A percentile compares a stretch with the other conserved stretches of the same genome.
Conservation (phyloP, 2,329 filamentous ascomycete genomes). For the Grosmannia penicillata region DNA sequence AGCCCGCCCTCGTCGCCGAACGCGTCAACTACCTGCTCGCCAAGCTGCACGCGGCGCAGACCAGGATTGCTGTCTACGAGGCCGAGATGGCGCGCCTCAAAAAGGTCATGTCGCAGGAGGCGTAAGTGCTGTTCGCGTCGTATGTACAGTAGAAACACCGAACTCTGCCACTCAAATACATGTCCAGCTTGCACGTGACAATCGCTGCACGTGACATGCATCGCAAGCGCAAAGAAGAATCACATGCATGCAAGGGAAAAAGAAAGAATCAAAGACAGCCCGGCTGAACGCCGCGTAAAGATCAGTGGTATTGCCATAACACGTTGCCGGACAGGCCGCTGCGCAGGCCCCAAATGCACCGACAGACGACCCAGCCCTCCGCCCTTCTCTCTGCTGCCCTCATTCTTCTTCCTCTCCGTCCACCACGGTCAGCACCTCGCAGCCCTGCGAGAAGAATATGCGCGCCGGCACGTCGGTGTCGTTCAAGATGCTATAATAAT, state of each 20-base stretch:
- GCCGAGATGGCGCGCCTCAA: conserved; percentile 56
- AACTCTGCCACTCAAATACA: too few relatives aligned
- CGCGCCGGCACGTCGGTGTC: conserved; percentile 56
- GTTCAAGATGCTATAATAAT: conserved; percentile 85
- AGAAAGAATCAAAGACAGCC: too few relatives aligned
- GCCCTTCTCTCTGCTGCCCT: too few relatives aligned
- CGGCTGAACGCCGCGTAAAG: too few relatives aligned
- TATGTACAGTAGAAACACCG: too few relatives aligned
- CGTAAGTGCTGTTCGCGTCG: background rate
- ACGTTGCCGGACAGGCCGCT: too few relatives aligned
- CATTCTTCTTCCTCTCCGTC: conserved; percentile 9
- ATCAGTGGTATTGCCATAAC: too few relatives aligned
- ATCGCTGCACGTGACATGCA: too few relatives aligned
- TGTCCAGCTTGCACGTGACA: too few relatives aligned
- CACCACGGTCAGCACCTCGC: conserved; percentile 30
- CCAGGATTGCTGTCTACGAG: conserved; percentile 61
- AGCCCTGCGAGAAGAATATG: conserved; percentile 87
- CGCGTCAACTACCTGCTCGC: conserved; percentile 57
- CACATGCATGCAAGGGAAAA: too few relatives aligned
- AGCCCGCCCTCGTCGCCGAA: conserved; percentile 51
- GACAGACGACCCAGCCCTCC: background rate
- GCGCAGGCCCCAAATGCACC: background rate
- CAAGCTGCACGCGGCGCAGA: conserved; percentile 62
- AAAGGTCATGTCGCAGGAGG: conserved; percentile 41
- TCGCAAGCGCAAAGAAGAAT: too few relatives aligned